These are phyloP conservation scores for Chiua virens DNA, from an alignment of 768 basidiomycete genomes.

Conservation along the genomic window DNA sequence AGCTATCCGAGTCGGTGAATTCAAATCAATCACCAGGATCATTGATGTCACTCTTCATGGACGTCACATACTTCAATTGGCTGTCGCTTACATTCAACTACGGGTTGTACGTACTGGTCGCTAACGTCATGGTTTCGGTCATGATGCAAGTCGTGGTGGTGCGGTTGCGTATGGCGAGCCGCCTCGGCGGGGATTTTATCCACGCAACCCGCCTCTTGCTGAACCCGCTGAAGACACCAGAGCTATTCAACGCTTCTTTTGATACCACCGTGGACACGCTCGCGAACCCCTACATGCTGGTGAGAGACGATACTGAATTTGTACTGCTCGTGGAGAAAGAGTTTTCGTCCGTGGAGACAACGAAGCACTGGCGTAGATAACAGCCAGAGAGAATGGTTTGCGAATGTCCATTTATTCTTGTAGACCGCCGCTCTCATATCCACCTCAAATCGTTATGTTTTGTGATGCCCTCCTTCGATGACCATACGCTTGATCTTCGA, in stretches of 20 bases:
- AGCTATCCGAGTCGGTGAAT: background rate
- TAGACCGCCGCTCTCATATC: no score
- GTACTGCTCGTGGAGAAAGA: background rate
- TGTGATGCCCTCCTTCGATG: no score
- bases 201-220: background rate
- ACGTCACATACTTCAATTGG: background rate
- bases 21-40: no score
- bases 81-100: background rate
- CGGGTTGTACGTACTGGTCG: constrained; percentile 1
- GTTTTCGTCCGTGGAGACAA: background rate
- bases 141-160: constrained; percentile 1
- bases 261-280: background rate
- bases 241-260: constrained; percentile 5
- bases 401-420: background rate
- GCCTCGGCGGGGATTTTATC: constrained; percentile 3
- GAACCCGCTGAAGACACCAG: background rate
- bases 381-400: background rate
- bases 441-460: no score
- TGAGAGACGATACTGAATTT: background rate
- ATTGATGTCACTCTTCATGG: background rate
- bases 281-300: constrained; percentile 1
- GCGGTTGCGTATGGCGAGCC: background rate
- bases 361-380: background rate
- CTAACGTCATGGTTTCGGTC: constrained; percentile 1
- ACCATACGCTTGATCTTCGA: no score